phyloP scores from a whole-genome alignment of 2,329 filamentous ascomycete species.

The Neurospora sp. region DNA sequence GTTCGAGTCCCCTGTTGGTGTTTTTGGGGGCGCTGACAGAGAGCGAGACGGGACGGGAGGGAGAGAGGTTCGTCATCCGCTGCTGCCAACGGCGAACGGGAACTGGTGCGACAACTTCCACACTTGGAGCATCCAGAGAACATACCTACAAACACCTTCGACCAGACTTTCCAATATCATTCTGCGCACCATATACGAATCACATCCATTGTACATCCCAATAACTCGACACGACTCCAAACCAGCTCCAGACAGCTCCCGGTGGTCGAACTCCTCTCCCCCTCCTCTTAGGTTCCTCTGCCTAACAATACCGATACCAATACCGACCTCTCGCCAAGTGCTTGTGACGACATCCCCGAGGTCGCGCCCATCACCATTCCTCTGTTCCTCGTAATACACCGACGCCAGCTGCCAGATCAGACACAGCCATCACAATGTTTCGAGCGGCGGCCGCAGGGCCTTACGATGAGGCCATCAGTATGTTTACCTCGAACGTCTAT shows the following conservation, averaged over 20 bases:
- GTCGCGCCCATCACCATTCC: background rate
- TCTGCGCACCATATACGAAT: background rate
- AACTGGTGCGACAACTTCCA: background rate
- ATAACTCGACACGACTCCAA: background rate
- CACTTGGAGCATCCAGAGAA: background rate
- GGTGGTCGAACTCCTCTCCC: background rate
- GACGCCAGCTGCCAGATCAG: background rate
- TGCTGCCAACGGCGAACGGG: background rate
- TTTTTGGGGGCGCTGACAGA: background rate
- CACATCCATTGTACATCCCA: background rate
- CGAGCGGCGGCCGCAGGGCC: constrained; percentile 46
- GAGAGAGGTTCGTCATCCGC: background rate
- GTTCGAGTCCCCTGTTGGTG: background rate
- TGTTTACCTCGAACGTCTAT: constrained; percentile 18
- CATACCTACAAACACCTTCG: background rate
- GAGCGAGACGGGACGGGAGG: background rate
- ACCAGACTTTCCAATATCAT: background rate
- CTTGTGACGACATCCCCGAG: background rate
- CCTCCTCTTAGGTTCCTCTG: background rate
- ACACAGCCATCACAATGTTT: constrained; percentile 37
- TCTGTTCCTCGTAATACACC: background rate
- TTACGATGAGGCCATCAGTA: constrained; percentile 51
- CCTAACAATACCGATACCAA: background rate
- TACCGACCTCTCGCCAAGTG: background rate
- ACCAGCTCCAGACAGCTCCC: background rate